Base-by-base conservation (phyloP, 1,139 yeast species). In the Geotrichum candidum region DNA sequence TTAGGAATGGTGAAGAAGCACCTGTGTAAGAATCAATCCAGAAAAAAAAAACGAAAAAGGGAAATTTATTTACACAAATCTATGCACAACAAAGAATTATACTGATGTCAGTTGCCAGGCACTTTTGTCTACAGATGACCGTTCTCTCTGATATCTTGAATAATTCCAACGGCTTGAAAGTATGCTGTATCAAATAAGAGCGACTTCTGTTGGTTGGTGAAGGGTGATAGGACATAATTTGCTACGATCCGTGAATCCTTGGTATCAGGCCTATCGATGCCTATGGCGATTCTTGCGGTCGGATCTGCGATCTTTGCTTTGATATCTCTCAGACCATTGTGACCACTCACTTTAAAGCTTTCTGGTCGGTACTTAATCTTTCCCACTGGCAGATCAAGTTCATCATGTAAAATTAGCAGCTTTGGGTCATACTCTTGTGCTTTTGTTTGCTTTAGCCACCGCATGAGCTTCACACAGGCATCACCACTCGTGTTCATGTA, bases 361-460 rank as follows among this genome's bases (percentile, higher is more conserved):
- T 81, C 84, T 46, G 74, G 77, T 60, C 89, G 77, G 10, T 87
- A 71, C 68, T 86, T 87, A 29, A 84, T 76, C 60, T 82, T 80
- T 0, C 97, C 97, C 4, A 86, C 67, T 0, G 81, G 82, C 13
- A 85, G 71, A 64, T 85, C 87, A 50, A 90, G 73, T 66, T 90
- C 96, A 71, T 90, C 97, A 70, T 89, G 95, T 1, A 90, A 69
- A 0, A 90, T 80, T 1, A 89, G 78, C 63, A 86, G 74, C 22
- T 72, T 74, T 1, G 80, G 79, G 45, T 74, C 61, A 56, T 55
- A 57, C 70, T 73, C 29, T 65, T 64, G 63, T 60, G 57, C 71
- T 67, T 45, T 69, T 62, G 41, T 70, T 60, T 25, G 18, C 25
- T 70, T 64, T 56, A 79, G 73, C 66, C 74, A 73, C 41, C 69